These are phyloP conservation scores for Epichloe uncinata DNA, from an alignment of 2,329 filamentous ascomycete species.

Conservation along the genomic window DNA sequence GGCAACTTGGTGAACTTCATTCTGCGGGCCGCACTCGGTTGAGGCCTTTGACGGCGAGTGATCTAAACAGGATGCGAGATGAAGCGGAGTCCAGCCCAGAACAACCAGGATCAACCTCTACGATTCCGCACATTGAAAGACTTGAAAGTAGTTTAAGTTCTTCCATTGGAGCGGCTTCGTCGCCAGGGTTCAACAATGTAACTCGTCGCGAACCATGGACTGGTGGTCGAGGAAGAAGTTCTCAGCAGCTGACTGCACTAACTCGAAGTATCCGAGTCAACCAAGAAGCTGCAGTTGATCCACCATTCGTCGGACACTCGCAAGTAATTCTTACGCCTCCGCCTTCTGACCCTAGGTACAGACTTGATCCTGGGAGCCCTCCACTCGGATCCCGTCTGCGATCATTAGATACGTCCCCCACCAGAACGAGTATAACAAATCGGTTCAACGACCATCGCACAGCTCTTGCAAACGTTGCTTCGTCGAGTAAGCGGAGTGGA, in stretches of 20 bases:
- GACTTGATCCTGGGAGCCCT: neutral
- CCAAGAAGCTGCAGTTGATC: neutral
- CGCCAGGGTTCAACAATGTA: neutral
- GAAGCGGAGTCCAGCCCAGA: constrained; percentile 7
- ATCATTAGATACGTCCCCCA: neutral
- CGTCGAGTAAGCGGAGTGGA: neutral
- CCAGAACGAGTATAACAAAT: neutral
- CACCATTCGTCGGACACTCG: neutral
- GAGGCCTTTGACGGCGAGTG: constrained; percentile 7
- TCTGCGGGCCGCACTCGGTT: constrained; percentile 6
- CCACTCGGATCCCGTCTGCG: neutral
- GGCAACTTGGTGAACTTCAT: neutral
- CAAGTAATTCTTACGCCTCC: constrained; percentile 4
- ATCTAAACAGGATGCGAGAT: constrained; percentile 10
- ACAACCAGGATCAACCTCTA: neutral
- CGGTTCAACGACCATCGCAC: neutral
- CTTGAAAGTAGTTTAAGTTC: neutral
- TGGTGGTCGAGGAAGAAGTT: neutral
- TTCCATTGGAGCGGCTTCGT: neutral
- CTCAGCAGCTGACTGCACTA: neutral
- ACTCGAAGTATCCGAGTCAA: neutral
- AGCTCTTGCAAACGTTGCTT: neutral
- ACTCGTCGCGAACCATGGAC: neutral
- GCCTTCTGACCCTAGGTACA: constrained; percentile 4
- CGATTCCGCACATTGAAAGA: neutral